Conservation (phyloP, 495 filamentous ascomycete genomes). For the Podospora fimiseda region DNA sequence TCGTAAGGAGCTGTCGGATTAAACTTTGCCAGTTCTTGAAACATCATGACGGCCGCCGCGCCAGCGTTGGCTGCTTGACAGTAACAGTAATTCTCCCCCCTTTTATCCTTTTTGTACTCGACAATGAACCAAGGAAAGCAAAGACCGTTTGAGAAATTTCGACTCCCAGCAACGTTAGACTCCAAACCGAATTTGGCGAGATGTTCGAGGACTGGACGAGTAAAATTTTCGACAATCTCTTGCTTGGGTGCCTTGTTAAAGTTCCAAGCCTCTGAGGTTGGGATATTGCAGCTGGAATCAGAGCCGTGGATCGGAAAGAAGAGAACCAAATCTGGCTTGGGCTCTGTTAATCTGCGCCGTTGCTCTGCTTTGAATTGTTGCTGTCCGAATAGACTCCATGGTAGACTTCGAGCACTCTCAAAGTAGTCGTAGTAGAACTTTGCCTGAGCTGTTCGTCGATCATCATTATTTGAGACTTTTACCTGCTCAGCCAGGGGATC, state of each 20-base stretch:
- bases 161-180: background rate
- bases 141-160: background rate
- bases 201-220: background rate
- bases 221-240: background rate
- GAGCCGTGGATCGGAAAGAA: background rate
- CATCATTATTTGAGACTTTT: background rate
- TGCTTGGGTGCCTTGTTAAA: background rate
- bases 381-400: background rate
- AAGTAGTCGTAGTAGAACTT: background rate
- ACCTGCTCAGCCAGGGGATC: background rate
- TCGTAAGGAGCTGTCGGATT: background rate
- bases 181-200: background rate
- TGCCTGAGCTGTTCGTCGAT: background rate
- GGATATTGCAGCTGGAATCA: background rate
- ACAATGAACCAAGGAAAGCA: constrained; percentile 8
- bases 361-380: background rate
- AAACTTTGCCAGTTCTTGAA: background rate
- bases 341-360: background rate
- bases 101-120: background rate
- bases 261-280: background rate
- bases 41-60: constrained; percentile 8
- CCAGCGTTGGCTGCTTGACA: constrained; percentile 6
- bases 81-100: background rate
- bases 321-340: background rate
- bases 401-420: background rate